These are phyloP conservation scores for Mesembryanthemum crystallinum DNA, from an alignment of 148 eudicot genomes.

Conservation along the genomic window DNA sequence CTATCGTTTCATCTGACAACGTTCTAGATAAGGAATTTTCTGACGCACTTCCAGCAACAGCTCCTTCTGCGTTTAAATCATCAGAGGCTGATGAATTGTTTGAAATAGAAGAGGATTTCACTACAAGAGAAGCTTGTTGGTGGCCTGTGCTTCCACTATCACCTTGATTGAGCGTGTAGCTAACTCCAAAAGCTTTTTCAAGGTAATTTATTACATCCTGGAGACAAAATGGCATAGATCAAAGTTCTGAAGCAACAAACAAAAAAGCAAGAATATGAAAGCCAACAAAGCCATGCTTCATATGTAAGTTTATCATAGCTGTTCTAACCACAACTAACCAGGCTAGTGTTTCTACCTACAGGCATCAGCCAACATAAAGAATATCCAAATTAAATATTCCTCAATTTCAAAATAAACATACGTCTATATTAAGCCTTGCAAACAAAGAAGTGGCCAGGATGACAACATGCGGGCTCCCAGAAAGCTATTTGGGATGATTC, in stretches of 20 bases:
- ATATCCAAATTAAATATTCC: no score
- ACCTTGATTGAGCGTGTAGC: constrained; percentile 49
- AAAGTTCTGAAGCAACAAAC: constrained; percentile 2
- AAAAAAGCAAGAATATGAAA: constrained; percentile 14
- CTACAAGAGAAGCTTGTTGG: constrained; percentile 48
- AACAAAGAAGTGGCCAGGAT: no score
- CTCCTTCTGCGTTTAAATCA: constrained; percentile 48
- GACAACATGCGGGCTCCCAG: no score
- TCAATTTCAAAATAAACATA: no score
- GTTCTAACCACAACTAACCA: background rate
- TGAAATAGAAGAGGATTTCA: constrained; percentile 60
- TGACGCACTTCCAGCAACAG: constrained; percentile 35
- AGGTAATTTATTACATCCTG: constrained; percentile 82
- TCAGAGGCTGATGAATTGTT: constrained; percentile 50
- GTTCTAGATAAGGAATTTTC: constrained; percentile 74
- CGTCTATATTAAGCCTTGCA: no score
- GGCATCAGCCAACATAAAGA: background rate
- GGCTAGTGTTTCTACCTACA: background rate
- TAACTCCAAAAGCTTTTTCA: constrained; percentile 63
- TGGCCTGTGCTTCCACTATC: constrained; percentile 58
- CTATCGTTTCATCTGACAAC: constrained; percentile 80
- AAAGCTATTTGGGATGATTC: no score
- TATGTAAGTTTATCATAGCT: background rate
- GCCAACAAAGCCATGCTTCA: background rate
- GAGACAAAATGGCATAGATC: constrained; percentile 2